Conservation (phyloP, 1,139 yeast species). For the Geotrichum aggregatum region DNA sequence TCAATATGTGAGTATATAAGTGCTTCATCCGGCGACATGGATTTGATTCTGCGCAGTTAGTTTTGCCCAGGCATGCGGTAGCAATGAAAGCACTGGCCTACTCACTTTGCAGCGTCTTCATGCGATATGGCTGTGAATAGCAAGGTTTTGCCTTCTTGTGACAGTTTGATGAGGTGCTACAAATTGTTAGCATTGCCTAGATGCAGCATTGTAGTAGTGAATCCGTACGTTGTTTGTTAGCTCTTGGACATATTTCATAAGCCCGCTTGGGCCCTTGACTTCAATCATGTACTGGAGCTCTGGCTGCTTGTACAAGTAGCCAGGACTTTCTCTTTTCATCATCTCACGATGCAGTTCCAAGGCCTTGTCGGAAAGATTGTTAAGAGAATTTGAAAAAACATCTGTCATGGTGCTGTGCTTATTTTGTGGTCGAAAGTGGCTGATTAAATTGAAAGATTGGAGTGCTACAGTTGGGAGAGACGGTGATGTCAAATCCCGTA, state of each 20-base stretch:
- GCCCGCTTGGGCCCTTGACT: conserved; percentile 23
- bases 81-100: too few species aligned
- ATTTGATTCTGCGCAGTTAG: conserved; percentile 42
- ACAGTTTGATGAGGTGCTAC: conserved; percentile 60
- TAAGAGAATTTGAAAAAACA: background rate
- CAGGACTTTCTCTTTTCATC: conserved; percentile 43
- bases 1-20: conserved; percentile 88
- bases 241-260: conserved; percentile 31
- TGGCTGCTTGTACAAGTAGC: conserved; percentile 53
- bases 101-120: conserved; percentile 34
- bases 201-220: background rate
- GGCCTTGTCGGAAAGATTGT: conserved; percentile 44
- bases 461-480: background rate
- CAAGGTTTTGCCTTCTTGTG: conserved; percentile 59
- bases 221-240: conserved; percentile 28
- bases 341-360: conserved; percentile 55
- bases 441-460: background rate
- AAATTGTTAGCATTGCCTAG: background rate
- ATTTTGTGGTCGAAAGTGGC: background rate
- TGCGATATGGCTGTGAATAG: conserved; percentile 61
- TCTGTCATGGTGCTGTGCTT: background rate
- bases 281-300: conserved; percentile 47
- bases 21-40: conserved; percentile 83
- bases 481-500: background rate
- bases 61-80: too few species aligned